These are phyloP conservation scores for Sclerotinia sclerotiorum DNA, from an alignment of 2,329 filamentous ascomycete species.

Conservation along the genomic window DNA sequence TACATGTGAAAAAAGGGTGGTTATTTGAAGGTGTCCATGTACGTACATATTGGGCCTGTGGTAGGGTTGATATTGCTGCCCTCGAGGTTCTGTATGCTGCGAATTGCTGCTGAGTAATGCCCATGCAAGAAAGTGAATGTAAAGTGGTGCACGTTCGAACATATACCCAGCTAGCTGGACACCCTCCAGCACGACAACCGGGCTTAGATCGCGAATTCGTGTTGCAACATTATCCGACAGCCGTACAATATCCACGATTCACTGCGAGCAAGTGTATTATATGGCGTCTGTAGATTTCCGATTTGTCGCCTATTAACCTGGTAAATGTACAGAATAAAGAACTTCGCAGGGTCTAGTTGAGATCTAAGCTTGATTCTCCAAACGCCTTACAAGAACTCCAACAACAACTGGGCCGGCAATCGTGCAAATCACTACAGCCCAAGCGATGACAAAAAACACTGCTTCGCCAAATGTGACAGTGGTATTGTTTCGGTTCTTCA, in stretches of 20 bases:
- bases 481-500: slow-evolving; percentile 21
- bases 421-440: slow-evolving; percentile 57
- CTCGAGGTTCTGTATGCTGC: not conserved
- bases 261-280: not conserved
- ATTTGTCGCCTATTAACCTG: not conserved
- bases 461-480: slow-evolving; percentile 34
- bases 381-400: slow-evolving; percentile 48
- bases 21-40: not conserved
- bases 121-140: not conserved
- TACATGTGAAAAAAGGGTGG: not conserved
- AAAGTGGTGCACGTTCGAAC: not conserved
- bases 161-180: not conserved
- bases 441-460: slow-evolving; percentile 54
- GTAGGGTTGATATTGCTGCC: not conserved
- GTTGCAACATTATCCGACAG: not conserved
- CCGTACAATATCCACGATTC: not conserved
- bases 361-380: slow-evolving; percentile 35
- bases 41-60: not conserved
- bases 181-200: not conserved
- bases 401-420: slow-evolving; percentile 52
- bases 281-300: not conserved
- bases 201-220: not conserved
- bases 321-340: not conserved
- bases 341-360: not conserved
- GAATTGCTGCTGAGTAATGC: not conserved